These are phyloP conservation scores for Clarireedia paspali DNA, from an alignment of 2,329 filamentous ascomycete genomes.

Conservation along the genomic window DNA sequence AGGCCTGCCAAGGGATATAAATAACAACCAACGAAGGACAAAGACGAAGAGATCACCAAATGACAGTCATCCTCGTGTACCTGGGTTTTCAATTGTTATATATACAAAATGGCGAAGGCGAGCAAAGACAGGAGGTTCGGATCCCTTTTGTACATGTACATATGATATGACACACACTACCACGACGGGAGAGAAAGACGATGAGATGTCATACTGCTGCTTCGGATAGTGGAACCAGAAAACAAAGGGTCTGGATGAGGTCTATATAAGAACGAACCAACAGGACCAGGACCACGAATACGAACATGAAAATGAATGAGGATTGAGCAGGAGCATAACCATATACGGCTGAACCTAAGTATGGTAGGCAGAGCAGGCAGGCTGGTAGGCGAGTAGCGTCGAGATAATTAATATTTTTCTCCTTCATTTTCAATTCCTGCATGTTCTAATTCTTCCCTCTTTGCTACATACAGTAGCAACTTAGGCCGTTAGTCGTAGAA, in stretches of 20 bases:
- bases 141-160: conserved; percentile 18
- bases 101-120: conserved; percentile 15
- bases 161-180: conserved; percentile 1
- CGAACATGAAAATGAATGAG: too few relatives aligned
- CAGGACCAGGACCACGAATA: background rate
- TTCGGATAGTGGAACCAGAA: conserved; percentile 5
- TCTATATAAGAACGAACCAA: conserved; percentile 21
- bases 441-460: background rate
- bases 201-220: conserved; percentile 22
- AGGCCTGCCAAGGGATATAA: conserved; percentile 5
- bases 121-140: background rate
- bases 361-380: background rate
- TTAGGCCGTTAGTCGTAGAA: conserved; percentile 19
- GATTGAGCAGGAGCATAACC: background rate
- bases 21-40: conserved; percentile 19
- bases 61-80: conserved; percentile 18
- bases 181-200: conserved; percentile 12
- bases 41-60: conserved; percentile 20
- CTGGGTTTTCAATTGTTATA: conserved; percentile 17
- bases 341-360: conserved; percentile 23
- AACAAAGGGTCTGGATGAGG: conserved; percentile 17
- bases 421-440: background rate
- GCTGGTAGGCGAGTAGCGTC: too few relatives aligned
- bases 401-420: conserved; percentile 19
- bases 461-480: conserved; percentile 12